phyloP scores from a whole-genome alignment of 495 filamentous ascomycete genomes.

The Hamigera avellanea region DNA sequence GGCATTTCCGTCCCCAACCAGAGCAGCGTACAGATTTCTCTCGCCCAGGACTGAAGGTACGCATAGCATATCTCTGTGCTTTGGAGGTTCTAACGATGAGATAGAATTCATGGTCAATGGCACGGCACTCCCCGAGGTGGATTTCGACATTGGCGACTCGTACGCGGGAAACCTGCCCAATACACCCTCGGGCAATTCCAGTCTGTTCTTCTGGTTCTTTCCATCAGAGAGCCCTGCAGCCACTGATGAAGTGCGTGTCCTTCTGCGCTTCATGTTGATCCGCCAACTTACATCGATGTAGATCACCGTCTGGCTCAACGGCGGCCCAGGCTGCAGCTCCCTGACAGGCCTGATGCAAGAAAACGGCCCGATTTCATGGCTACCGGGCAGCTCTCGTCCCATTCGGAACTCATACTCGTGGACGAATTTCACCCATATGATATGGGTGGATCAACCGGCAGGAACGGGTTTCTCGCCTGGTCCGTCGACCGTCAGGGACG shows the following conservation, averaged over 20 bases:
- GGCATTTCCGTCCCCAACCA: too few relatives aligned
- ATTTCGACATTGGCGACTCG: conserved; percentile 66
- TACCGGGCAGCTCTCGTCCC: conserved; percentile 52
- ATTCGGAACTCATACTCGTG: conserved; percentile 55
- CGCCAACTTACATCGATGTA: conserved; percentile 20
- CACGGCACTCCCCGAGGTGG: conserved; percentile 54
- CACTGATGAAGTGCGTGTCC: conserved; percentile 50
- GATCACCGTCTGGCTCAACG: conserved; percentile 61
- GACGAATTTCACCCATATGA: conserved; percentile 64
- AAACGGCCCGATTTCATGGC: conserved; percentile 69
- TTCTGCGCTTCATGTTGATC: conserved; percentile 8
- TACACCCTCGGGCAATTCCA: conserved; percentile 33
- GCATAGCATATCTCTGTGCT: too few relatives aligned
- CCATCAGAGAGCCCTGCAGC: conserved; percentile 44
- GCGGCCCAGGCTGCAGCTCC: conserved; percentile 58
- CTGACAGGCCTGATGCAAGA: conserved; percentile 62
- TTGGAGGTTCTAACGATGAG: too few relatives aligned
- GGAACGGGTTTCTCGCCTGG: conserved; percentile 65
- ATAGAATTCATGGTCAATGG: conserved; percentile 57
- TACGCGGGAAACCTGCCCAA: conserved; percentile 72
- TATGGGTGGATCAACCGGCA: conserved; percentile 69
- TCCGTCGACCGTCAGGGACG: conserved; percentile 45
- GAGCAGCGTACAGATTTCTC: too few relatives aligned
- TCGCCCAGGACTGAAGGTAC: too few relatives aligned
- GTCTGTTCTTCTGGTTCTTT: conserved; percentile 74